Percentiles rank a stretch among this genome's conserved stretches.
Conservation (phyloP, 495 filamentous ascomycete species). For the Haplographium delicatum region DNA sequence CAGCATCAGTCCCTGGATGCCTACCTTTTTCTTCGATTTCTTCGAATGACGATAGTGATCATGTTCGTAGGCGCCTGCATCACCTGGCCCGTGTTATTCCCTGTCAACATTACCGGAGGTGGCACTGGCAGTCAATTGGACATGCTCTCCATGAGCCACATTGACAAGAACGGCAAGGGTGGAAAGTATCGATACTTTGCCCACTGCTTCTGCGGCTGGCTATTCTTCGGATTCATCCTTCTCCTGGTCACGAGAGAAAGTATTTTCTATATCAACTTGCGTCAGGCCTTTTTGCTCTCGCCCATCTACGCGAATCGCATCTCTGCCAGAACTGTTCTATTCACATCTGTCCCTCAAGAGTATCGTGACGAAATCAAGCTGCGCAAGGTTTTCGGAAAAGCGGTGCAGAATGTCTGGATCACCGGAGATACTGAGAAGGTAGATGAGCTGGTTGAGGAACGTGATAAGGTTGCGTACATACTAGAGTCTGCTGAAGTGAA, state of each 20-base stretch:
- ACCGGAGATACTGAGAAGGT: conserved; percentile 73
- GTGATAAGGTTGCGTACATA: conserved; percentile 76
- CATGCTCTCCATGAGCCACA: conserved; percentile 71
- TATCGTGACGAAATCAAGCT: conserved; percentile 72
- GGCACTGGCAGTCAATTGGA: conserved; percentile 61
- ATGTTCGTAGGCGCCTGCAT: conserved; percentile 76
- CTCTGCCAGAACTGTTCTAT: conserved; percentile 90
- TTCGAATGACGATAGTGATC: conserved; percentile 66
- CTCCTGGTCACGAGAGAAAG: conserved; percentile 85
- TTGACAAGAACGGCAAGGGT: conserved; percentile 40
- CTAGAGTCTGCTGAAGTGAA: conserved; percentile 88
- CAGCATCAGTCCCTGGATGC: conserved; percentile 87
- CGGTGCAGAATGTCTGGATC: conserved; percentile 85
- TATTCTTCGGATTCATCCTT: conserved; percentile 83
- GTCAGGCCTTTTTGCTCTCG: conserved; percentile 89
- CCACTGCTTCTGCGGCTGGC: conserved; percentile 64
- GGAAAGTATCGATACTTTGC: conserved; percentile 66
- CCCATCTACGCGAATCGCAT: conserved; percentile 84
- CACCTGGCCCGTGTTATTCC: conserved; percentile 82
- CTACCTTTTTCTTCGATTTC: conserved; percentile 80
- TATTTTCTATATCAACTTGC: conserved; percentile 92
- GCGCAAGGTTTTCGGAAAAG: conserved; percentile 70
- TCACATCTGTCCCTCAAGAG: conserved; percentile 73
- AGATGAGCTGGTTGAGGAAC: conserved; percentile 77
- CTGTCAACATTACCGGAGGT: conserved; percentile 80